Evolutionary conservation across 176 grass and related monocot genomes (phyloP).

Genomic region (Triticum urartu): DNA sequence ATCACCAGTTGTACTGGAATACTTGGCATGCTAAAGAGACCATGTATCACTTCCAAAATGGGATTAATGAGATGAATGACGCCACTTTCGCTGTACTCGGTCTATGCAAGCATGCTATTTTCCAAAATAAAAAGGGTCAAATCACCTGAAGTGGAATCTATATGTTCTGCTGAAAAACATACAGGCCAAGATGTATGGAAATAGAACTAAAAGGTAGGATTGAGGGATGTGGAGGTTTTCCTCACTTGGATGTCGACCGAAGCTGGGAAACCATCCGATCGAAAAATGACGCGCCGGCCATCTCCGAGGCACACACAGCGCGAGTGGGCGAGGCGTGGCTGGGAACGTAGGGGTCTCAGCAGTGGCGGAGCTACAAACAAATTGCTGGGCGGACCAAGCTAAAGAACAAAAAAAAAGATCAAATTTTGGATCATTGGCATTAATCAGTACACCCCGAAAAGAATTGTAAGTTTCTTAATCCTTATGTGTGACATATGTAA

Average conservation of each 20-base stretch:
- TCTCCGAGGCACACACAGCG: background rate
- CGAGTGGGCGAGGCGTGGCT: background rate
- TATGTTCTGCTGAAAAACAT: conserved; percentile 18
- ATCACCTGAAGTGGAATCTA: background rate
- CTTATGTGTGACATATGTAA: too few species aligned
- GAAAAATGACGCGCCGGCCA: conserved; percentile 55
- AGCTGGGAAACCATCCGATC: conserved; percentile 76
- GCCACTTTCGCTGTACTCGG: background rate
- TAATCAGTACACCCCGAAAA: too few species aligned
- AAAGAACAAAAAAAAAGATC: too few species aligned
- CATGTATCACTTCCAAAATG: background rate
- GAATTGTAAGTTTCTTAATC: too few species aligned
- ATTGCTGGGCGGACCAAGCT: too few species aligned
- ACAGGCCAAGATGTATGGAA: background rate
- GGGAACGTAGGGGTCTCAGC: background rate
- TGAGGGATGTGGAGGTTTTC: background rate
- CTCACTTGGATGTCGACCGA: conserved; percentile 65
- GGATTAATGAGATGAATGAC: background rate
- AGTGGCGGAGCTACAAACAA: too few species aligned
- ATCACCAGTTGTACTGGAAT: background rate
- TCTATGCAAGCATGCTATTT: background rate
- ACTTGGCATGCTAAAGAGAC: background rate
- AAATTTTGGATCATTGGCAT: too few species aligned
- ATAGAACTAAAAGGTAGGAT: background rate
- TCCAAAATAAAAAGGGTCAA: background rate